These are phyloP conservation scores for Sedum album DNA, from an alignment of 164 flowering plant species.

Conservation along the genomic window DNA sequence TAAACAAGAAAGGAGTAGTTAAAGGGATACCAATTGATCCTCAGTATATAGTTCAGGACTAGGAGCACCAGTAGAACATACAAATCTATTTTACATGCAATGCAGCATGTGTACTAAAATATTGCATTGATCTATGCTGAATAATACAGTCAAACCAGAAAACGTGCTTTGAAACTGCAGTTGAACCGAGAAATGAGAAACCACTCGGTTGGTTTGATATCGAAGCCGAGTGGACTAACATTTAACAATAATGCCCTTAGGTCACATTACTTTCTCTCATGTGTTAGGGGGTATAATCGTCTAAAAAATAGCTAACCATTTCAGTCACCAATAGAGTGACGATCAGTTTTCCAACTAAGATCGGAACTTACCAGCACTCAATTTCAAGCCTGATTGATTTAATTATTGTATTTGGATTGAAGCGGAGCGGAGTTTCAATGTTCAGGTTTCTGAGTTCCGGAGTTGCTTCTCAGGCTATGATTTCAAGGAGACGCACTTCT, in stretches of 20 bases:
- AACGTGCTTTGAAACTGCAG: background rate
- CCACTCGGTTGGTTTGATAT: background rate
- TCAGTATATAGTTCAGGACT: background rate
- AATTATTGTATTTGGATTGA: background rate
- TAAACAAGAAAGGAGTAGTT: background rate
- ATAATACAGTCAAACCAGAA: background rate
- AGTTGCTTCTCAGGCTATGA: slow-evolving; percentile 1
- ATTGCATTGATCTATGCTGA: background rate
- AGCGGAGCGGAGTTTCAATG: background rate
- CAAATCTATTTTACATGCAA: background rate
- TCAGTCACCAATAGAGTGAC: background rate
- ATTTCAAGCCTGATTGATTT: background rate
- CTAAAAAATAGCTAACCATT: background rate
- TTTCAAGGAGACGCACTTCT: background rate
- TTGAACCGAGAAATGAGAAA: background rate
- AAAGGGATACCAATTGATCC: slow-evolving; percentile 7
- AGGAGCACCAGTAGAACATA: background rate
- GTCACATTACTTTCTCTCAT: too few species aligned
- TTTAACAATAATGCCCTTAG: too few species aligned
- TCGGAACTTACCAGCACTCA: background rate
- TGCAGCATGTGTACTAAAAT: background rate
- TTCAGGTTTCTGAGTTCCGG: background rate
- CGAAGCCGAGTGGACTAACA: too few species aligned
- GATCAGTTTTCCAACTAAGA: background rate
- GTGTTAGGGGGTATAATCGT: background rate